phyloP scores from a whole-genome alignment of 345 rosid species.

The Litchi chinensis region DNA sequence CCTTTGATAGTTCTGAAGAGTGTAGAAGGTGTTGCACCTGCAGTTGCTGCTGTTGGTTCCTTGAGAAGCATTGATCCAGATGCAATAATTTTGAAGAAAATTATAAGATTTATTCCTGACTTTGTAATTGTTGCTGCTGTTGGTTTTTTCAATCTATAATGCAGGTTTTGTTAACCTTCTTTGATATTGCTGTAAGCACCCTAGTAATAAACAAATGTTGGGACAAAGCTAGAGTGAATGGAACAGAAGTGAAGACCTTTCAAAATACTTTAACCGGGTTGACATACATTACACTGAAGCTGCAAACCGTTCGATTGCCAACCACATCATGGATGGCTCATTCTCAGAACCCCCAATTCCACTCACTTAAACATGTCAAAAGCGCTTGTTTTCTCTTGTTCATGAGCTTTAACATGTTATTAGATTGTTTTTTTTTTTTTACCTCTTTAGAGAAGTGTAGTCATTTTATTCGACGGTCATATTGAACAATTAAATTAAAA shows the following conservation, averaged over 20 bases:
- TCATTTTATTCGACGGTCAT: too few species aligned
- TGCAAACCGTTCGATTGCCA: slow-evolving; percentile 36
- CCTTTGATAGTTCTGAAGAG: slow-evolving; percentile 80
- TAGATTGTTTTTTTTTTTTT: neutral
- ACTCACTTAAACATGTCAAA: slow-evolving; percentile 23
- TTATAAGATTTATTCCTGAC: slow-evolving; percentile 40
- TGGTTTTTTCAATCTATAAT: neutral
- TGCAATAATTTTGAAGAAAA: slow-evolving; percentile 79
- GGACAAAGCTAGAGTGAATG: slow-evolving; percentile 23
- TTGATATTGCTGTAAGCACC: slow-evolving; percentile 29
- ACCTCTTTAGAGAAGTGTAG: neutral
- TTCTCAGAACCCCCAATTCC: slow-evolving; percentile 36
- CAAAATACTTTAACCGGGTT: slow-evolving; percentile 38
- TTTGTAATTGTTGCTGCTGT: neutral
- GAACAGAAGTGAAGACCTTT: slow-evolving; percentile 25
- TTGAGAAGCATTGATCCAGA: slow-evolving; percentile 80
- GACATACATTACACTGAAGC: slow-evolving; percentile 38
- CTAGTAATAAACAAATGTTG: slow-evolving; percentile 25
- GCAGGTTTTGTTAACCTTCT: slow-evolving; percentile 29
- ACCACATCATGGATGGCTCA: slow-evolving; percentile 27
- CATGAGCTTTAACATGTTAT: neutral
- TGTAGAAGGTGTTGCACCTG: slow-evolving; percentile 45
- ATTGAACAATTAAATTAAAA: too few species aligned
- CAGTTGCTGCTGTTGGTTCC: slow-evolving; percentile 87
- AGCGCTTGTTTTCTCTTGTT: neutral